phyloP scores from a whole-genome alignment of 176 grass and related monocot genomes.

The Otatea glauca region DNA sequence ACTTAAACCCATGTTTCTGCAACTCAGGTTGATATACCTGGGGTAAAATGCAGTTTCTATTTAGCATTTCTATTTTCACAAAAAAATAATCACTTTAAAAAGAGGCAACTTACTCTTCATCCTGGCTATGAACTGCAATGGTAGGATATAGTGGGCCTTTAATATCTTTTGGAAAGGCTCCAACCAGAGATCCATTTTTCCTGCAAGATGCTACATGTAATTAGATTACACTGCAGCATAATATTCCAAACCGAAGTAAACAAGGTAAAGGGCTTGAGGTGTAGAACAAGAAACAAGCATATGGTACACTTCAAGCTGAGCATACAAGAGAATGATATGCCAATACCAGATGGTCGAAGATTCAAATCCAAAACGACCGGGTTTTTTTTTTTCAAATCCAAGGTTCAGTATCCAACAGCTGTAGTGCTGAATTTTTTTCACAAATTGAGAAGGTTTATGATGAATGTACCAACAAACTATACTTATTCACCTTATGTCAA shows the following conservation, averaged over 20 bases:
- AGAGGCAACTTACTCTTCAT: conserved; percentile 76
- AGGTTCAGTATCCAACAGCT: background rate
- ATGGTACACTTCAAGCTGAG: conserved; percentile 19
- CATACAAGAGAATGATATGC: conserved; percentile 19
- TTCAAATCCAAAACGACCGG: conserved; percentile 33
- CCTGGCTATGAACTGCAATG: conserved; percentile 84
- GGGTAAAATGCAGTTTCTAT: background rate
- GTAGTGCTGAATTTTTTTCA: too few species aligned
- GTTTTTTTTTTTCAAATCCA: conserved; percentile 33
- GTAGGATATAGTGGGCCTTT: conserved; percentile 84
- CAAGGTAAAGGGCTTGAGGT: background rate
- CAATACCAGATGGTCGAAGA: background rate
- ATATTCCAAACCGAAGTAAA: conserved; percentile 22
- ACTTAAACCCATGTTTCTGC: too few species aligned
- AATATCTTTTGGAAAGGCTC: conserved; percentile 71
- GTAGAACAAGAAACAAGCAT: conserved; percentile 27
- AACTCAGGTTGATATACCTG: too few species aligned
- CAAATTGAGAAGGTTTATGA: too few species aligned
- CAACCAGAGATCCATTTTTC: conserved; percentile 88
- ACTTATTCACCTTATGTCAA: too few species aligned
- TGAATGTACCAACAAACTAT: too few species aligned
- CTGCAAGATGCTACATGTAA: conserved; percentile 46
- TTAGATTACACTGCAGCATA: conserved; percentile 20
- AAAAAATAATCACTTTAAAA: conserved; percentile 26
- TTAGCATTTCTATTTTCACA: conserved; percentile 17